phyloP scores from a whole-genome alignment of 371 early-diverging fungal genomes.

The Mucor velutinosus region DNA sequence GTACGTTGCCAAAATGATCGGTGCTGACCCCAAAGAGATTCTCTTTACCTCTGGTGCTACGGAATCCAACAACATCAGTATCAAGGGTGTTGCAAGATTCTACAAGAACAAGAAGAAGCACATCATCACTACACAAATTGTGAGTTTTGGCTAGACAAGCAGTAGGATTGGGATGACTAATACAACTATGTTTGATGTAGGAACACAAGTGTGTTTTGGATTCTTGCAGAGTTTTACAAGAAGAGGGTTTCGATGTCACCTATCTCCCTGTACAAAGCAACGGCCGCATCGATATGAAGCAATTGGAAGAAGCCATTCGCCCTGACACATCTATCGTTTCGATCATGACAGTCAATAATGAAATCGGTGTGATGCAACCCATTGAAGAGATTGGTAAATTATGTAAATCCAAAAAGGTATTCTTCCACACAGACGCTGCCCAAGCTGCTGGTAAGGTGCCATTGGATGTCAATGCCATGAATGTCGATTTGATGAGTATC shows the following conservation, averaged over 20 bases:
- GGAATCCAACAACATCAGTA: conserved; percentile 97
- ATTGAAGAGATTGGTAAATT: conserved; percentile 92
- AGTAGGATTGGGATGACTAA: background rate
- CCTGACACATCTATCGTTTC: conserved; percentile 95
- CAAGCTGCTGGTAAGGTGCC: conserved; percentile 99
- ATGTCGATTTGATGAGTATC: conserved; percentile 97
- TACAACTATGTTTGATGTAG: conserved; percentile 26
- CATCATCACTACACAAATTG: conserved; percentile 97
- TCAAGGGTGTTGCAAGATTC: conserved; percentile 98
- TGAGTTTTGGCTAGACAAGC: conserved; percentile 24
- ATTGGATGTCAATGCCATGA: conserved; percentile 95
- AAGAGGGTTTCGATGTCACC: conserved; percentile 98
- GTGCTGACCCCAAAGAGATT: conserved; percentile 98
- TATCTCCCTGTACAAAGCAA: conserved; percentile 93
- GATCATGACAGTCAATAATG: conserved; percentile 99
- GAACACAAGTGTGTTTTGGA: conserved; percentile 99
- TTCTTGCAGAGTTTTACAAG: conserved; percentile 96
- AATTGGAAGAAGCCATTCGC: conserved; percentile 86
- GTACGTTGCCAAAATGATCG: conserved; percentile 92
- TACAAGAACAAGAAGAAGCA: conserved; percentile 95
- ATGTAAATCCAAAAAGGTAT: conserved; percentile 87
- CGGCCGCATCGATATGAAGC: conserved; percentile 83
- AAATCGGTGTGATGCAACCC: conserved; percentile 99
- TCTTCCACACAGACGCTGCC: conserved; percentile 99
- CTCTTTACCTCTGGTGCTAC: conserved; percentile 99